Base-by-base conservation (phyloP, 257 asterid species). In the Gentiana straminea region DNA sequence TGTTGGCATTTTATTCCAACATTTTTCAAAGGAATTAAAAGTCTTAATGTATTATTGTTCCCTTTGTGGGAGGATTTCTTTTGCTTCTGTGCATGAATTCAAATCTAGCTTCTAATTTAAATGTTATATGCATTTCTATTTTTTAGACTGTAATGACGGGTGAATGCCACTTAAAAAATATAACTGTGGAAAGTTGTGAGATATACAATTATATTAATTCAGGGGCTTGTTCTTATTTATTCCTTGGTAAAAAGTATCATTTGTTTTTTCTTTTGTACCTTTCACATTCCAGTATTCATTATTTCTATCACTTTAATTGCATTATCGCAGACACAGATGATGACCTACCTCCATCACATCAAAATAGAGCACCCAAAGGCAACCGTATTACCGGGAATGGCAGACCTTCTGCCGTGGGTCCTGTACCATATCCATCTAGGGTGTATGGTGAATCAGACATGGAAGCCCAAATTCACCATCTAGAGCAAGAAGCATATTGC, bases 341-440 rank as follows among this genome's bases (percentile, higher is more conserved):
- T 72, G 98, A 86, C 75, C 81, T 86, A 57, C 98, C 98, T 53
- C 95, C 95, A 48, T 82, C 94, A 58, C 96, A 84, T 71, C 95
- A 81, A 74, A 91, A 76, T 78, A 84, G 96, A 75, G 76, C 79
- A 79, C 74, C 90, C 49, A 84, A 95, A 79, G 96, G 96, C 47
- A 92, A 84, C 33, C 88, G 84, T 13, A 64, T 84, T 52, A 73
- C 84, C 44, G 89, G 90, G 49, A 91, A 84, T 73, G 95, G 96
- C 63, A 81, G 94, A 73, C 84, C 98, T 44, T 69, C 82, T 39
- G 76, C 67, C 52, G 67, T 84, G 71, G 78, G 76, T 49, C 72
- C 96, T 58, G 71, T 73, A 13, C 89, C 91, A 33, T 81, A 75
- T 69, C 76, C 93, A 49, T 41, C 46, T 41, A 76, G 82, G 75